Evolutionary conservation across 2,329 filamentous ascomycete genomes (phyloP).

Genomic region (Sphaerulina musiva): DNA sequence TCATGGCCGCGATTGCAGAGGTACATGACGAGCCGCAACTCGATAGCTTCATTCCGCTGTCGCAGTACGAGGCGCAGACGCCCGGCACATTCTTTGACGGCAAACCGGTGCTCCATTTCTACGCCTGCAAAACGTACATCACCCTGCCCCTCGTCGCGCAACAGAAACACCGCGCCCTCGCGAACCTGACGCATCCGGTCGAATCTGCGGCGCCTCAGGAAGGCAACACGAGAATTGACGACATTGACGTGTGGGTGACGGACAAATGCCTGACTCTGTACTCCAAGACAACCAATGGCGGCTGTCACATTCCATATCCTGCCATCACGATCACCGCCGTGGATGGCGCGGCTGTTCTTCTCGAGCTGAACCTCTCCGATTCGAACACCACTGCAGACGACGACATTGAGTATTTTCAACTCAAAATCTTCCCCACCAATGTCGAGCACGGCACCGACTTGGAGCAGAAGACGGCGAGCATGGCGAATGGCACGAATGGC

Average conservation of each 20-base stretch:
- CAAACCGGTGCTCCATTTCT: constrained; percentile 64
- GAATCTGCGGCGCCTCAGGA: constrained; percentile 18
- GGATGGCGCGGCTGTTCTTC: constrained; percentile 57
- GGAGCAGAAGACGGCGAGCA: constrained; percentile 11
- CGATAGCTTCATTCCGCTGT: constrained; percentile 52
- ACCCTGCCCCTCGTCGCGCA: constrained; percentile 1
- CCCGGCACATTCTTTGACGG: constrained; percentile 64
- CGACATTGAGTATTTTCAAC: constrained; percentile 57
- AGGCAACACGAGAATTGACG: constrained; percentile 19
- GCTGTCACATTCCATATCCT: constrained; percentile 66
- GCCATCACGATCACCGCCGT: constrained; percentile 69
- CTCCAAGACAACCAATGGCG: constrained; percentile 51
- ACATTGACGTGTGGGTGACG: constrained; percentile 44
- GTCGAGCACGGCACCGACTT: constrained; percentile 9
- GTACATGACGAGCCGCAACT: background rate
- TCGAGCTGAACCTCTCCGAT: constrained; percentile 60
- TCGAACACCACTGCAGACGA: constrained; percentile 56
- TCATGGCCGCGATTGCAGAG: background rate
- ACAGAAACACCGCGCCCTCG: constrained; percentile 1
- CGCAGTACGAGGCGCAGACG: constrained; percentile 65
- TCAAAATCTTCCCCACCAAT: constrained; percentile 55
- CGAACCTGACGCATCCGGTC: background rate
- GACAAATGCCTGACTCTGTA: constrained; percentile 57
- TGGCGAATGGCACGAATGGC: constrained; percentile 16
- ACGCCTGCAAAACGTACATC: constrained; percentile 42